These are phyloP conservation scores for Fraxinus baroniana DNA, from an alignment of 305 asterid genomes.

Conservation along the genomic window DNA sequence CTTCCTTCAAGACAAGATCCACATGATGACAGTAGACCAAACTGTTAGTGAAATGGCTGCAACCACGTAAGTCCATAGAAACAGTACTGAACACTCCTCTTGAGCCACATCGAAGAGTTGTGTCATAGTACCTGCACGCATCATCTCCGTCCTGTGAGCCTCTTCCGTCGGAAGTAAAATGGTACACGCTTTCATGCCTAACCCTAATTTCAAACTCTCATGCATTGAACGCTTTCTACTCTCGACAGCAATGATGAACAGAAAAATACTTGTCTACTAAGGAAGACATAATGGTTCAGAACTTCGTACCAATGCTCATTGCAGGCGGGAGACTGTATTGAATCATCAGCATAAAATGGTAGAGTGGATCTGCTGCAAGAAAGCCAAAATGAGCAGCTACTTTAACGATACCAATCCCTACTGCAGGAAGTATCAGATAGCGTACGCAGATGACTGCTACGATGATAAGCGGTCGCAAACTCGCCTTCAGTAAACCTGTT, in stretches of 20 bases:
- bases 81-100: constrained; percentile 54
- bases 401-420: constrained; percentile 43
- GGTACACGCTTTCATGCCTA: neutral
- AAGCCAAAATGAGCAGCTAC: constrained; percentile 38
- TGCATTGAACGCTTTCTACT: neutral
- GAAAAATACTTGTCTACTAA: neutral
- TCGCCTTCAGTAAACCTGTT: constrained; percentile 40
- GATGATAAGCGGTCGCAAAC: constrained; percentile 26
- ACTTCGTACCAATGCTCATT: constrained; percentile 42
- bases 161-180: neutral
- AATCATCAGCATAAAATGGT: constrained; percentile 43
- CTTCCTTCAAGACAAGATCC: constrained; percentile 39
- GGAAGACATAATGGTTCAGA: neutral
- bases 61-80: constrained; percentile 54
- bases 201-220: neutral
- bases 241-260: neutral
- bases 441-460: constrained; percentile 40
- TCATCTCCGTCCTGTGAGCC: neutral
- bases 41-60: constrained; percentile 49
- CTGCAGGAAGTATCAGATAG: constrained; percentile 36
- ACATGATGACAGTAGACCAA: constrained; percentile 64
- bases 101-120: constrained; percentile 58
- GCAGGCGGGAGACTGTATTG: constrained; percentile 60
- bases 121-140: constrained; percentile 54
- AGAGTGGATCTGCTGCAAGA: constrained; percentile 52